Conservation (phyloP, 2,329 filamentous ascomycete species). For the Sclerotinia sclerotiorum region DNA sequence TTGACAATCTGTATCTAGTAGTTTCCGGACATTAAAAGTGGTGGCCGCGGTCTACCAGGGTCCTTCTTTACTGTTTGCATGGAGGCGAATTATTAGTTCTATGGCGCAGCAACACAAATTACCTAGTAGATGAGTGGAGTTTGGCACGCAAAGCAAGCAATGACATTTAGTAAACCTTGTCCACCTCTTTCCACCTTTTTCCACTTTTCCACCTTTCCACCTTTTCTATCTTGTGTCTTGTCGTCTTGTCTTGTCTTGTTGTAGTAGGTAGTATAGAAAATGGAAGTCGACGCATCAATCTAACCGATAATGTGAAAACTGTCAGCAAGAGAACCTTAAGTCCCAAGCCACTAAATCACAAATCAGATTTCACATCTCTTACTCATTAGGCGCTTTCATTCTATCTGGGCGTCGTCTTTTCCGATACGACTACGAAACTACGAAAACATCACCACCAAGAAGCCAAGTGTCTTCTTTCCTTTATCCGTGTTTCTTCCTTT, state of each 20-base stretch:
- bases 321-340: too few species aligned
- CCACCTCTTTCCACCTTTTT: too few species aligned
- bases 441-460: conserved; percentile 2
- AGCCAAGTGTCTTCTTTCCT: conserved; percentile 11
- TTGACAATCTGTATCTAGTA: conserved; percentile 10
- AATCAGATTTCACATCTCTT: neutral
- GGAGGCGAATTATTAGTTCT: conserved; percentile 1
- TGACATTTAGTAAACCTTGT: too few species aligned
- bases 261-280: too few species aligned
- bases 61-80: neutral
- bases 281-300: too few species aligned
- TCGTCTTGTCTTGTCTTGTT: too few species aligned
- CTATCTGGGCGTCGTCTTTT: too few species aligned
- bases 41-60: neutral
- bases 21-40: conserved; percentile 20
- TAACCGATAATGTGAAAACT: too few species aligned
- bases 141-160: neutral
- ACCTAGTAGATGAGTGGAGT: too few species aligned
- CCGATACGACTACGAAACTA: neutral
- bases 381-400: conserved; percentile 9
- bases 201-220: too few species aligned
- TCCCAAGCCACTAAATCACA: conserved; percentile 11
- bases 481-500: conserved; percentile 16
- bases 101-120: conserved; percentile 16
- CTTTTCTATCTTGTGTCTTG: too few species aligned